A percentile compares a stretch with the other conserved stretches of the same genome.
Evolutionary conservation across 352 stramenopile genomes (phyloP).

Genomic region (Globisporangium spinosum): DNA sequence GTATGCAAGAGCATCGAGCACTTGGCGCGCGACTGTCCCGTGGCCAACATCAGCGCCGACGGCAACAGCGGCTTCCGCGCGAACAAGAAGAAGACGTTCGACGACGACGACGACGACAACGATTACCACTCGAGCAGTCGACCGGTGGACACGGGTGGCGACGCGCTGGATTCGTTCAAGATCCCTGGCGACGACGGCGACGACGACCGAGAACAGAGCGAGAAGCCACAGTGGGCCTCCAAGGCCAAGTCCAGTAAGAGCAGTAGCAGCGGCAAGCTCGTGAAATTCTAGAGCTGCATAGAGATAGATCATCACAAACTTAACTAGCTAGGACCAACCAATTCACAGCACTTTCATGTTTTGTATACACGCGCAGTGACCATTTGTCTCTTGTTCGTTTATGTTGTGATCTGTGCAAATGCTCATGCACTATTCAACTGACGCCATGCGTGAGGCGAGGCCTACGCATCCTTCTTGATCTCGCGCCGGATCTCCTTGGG

Average conservation of each 20-base stretch:
- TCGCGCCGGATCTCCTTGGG: constrained; percentile 49
- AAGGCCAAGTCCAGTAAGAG: constrained; percentile 19
- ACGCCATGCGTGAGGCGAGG: background rate
- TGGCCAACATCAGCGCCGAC: constrained; percentile 62
- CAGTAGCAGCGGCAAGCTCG: constrained; percentile 24
- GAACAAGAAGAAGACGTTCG: constrained; percentile 83
- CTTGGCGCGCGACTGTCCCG: constrained; percentile 79
- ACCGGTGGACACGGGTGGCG: constrained; percentile 14
- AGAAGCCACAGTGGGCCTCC: constrained; percentile 11
- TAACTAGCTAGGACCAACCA: background rate
- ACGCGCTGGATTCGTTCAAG: constrained; percentile 17
- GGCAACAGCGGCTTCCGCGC: constrained; percentile 45
- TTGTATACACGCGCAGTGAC: background rate
- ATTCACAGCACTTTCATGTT: background rate
- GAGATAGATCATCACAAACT: background rate
- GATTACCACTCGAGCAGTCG: constrained; percentile 17
- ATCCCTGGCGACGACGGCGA: constrained; percentile 40
- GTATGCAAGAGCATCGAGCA: constrained; percentile 82
- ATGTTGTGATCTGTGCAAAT: background rate
- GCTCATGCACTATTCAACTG: background rate
- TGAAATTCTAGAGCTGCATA: constrained; percentile 43
- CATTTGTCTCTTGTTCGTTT: background rate
- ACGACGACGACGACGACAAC: constrained; percentile 45
- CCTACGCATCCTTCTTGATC: constrained; percentile 24
- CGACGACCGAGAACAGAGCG: constrained; percentile 10